Base-by-base conservation (phyloP, 2,329 filamentous ascomycete species). In the Fusarium domesticum region DNA sequence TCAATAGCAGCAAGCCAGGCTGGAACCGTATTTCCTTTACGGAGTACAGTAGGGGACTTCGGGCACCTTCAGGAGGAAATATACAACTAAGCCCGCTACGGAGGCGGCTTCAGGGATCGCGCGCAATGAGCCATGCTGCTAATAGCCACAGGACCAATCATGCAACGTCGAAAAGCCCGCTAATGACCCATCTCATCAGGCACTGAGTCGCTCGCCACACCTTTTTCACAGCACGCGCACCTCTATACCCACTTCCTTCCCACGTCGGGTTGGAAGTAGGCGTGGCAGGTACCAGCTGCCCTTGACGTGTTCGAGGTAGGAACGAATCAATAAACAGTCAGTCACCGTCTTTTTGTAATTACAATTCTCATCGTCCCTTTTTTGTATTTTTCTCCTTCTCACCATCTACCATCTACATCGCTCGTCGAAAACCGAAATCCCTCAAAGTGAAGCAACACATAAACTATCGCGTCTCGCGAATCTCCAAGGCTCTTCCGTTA, bases 321-420 rank as follows among this genome's bases (percentile, higher is more conserved):
- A 54, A 54, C 51, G 42, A 54, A 54, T 54, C 51, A 51, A 51
- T 40, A 48, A 54, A 23, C 20, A 17, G 18, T 43, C 37, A 43
- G 51, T 54, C 51, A 54, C 51, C 51, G 51, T 54, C 51, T 54
- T 54, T 54, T 54, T 42, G 11, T 42, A 52, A 41, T 35, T 54
- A 52, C 48, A 54, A 49, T 46, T 41, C 37, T 44, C 20, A 46
- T 32, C 51, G 39, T 48, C 34, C 39, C 48, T 32, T 51, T 33
- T 37, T 43, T 42, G 32, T 39, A 36, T 41, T 39, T 48, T 37
- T 19, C 16, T 37, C 18, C 30, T 39, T 48, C 34, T 40, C 10
- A 10, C 20, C 10, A 23, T 10, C 6, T 23, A 6, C 10, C 20
- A 23, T 47, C 31, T 41, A 35, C 39, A 23, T 46, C 33, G 23